Conservation (phyloP, 768 basidiomycete genomes). For the Amanita thiersii region DNA sequence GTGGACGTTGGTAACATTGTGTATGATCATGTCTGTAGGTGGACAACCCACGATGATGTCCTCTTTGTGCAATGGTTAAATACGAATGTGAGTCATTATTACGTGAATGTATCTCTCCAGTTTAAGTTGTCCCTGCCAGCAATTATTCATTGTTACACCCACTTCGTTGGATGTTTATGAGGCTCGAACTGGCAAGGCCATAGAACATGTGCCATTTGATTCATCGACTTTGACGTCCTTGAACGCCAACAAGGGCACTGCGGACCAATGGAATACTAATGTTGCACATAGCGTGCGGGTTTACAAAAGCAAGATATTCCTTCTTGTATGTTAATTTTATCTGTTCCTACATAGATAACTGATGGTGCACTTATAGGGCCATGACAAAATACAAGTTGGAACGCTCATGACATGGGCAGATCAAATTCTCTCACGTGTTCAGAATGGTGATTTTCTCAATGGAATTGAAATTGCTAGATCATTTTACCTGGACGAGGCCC, state of each 20-base stretch:
- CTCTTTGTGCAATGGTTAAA: slow-evolving; percentile 86
- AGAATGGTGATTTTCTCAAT: slow-evolving; percentile 79
- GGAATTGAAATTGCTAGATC: slow-evolving; percentile 82
- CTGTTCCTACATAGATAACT: neutral
- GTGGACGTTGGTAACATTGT: slow-evolving; percentile 59
- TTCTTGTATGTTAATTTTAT: slow-evolving; percentile 55
- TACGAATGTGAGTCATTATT: slow-evolving; percentile 60
- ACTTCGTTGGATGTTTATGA: slow-evolving; percentile 65
- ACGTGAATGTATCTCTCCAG: neutral
- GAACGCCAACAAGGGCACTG: slow-evolving; percentile 37
- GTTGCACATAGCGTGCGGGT: slow-evolving; percentile 65
- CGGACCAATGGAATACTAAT: slow-evolving; percentile 34
- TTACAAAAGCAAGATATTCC: slow-evolving; percentile 88
- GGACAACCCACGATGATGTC: slow-evolving; percentile 54
- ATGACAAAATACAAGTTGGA: slow-evolving; percentile 66
- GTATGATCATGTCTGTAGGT: slow-evolving; percentile 53
- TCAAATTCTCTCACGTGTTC: slow-evolving; percentile 74
- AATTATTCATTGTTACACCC: slow-evolving; percentile 58
- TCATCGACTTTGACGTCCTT: slow-evolving; percentile 48
- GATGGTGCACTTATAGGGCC: slow-evolving; percentile 35
- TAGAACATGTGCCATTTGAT: slow-evolving; percentile 60
- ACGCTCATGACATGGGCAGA: slow-evolving; percentile 94
- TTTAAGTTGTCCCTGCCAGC: slow-evolving; percentile 30
- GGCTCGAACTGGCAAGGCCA: slow-evolving; percentile 38
- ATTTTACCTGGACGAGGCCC: slow-evolving; percentile 73